phyloP scores from a whole-genome alignment of 805 yeast species.

The Suhomyces kilbournensis region DNA sequence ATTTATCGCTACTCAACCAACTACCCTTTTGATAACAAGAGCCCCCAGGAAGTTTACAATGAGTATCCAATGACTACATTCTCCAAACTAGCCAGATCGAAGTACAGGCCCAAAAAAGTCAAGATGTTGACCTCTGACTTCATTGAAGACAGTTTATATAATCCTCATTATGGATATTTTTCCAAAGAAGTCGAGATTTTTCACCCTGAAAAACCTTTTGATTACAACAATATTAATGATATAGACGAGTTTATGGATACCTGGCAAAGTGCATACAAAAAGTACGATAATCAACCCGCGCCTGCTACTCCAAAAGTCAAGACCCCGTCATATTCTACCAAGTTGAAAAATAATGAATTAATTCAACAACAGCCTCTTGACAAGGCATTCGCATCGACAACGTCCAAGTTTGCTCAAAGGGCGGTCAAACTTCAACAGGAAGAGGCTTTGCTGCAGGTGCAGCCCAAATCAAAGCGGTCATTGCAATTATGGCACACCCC shows the following conservation, averaged over 20 bases:
- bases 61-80: conserved; percentile 34
- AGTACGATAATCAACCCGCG: conserved; percentile 37
- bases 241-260: conserved; percentile 66
- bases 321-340: not conserved
- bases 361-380: conserved; percentile 3
- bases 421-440: conserved; percentile 26
- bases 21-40: conserved; percentile 36
- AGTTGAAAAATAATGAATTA: conserved; percentile 1
- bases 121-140: conserved; percentile 78
- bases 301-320: not conserved
- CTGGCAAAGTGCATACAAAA: conserved; percentile 63
- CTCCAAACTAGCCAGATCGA: conserved; percentile 27
- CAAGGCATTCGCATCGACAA: conserved; percentile 15
- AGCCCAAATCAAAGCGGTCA: conserved; percentile 30
- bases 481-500: conserved; percentile 88
- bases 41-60: conserved; percentile 40
- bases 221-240: conserved; percentile 53
- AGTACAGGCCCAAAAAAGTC: conserved; percentile 53
- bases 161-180: conserved; percentile 81
- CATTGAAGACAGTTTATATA: conserved; percentile 81
- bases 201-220: conserved; percentile 62
- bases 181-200: conserved; percentile 75
- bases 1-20: conserved; percentile 40
- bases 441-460: conserved; percentile 17
- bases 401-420: conserved; percentile 26